phyloP scores from a whole-genome alignment of 495 filamentous ascomycete genomes.

The Podospora pseudocomata region DNA sequence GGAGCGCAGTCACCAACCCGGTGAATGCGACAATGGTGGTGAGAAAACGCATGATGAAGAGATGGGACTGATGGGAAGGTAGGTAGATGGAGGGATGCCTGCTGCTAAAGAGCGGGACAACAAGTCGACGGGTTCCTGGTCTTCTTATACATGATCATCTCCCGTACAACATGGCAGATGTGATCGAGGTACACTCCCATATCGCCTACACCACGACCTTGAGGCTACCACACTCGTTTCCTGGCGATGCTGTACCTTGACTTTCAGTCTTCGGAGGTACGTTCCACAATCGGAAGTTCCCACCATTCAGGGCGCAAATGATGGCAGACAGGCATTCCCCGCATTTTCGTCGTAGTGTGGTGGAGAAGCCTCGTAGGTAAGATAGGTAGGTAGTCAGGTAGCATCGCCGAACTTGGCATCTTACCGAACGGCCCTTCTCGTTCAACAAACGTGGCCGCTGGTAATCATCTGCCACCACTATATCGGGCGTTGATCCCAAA shows the following conservation, averaged over 20 bases:
- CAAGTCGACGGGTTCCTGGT: background rate
- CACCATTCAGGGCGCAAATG: background rate
- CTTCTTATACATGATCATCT: background rate
- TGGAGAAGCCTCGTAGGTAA: background rate
- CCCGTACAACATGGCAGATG: background rate
- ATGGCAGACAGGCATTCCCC: slow-evolving; percentile 12
- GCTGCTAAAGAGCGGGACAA: background rate
- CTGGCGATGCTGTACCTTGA: background rate
- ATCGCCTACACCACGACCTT: background rate
- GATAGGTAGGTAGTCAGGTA: background rate
- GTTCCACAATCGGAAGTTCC: background rate
- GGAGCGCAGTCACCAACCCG: slow-evolving; percentile 12
- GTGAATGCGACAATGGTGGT: slow-evolving; percentile 7
- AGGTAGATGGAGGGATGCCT: background rate
- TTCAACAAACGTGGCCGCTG: background rate
- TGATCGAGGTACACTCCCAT: background rate
- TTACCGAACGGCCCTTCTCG: background rate
- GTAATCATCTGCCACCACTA: background rate
- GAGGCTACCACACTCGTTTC: background rate
- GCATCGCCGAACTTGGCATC: background rate
- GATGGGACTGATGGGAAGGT: too few species aligned
- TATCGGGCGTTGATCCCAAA: slow-evolving; percentile 4
- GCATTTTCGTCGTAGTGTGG: background rate
- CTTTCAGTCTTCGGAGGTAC: background rate
- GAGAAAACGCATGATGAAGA: slow-evolving; percentile 10